Base-by-base conservation (phyloP, 768 basidiomycete species). In the Hygrophoropsis aurantiaca region DNA sequence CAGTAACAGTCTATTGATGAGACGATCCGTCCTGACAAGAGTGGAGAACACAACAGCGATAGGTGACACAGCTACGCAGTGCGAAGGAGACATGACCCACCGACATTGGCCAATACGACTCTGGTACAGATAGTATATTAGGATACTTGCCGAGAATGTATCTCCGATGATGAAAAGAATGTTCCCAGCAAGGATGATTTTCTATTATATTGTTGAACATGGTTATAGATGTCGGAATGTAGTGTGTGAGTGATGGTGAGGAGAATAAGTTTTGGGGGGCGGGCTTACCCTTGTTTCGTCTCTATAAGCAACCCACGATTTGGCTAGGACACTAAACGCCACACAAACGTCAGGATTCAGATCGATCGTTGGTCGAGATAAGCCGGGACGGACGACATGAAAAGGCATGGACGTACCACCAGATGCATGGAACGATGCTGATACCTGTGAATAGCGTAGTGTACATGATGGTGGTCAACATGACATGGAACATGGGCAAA, bases 121-220 rank as follows among this genome's bases (percentile, higher is more conserved):
- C 24, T 24, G 52, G 11, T 11, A 7, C 30, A 62, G 62, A 18
- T 62, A 50, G 30, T 57, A 59, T 0, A 59, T 57, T 59, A 62
- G 59, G 3, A 33, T 18, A 20, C 41, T 16, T 1, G 61, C 57
- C 1, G 55, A 55, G 3, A 64, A 53, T 2, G 52, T 47, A 33
- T 64, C 61, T 0, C 61, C 61, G 38, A 42, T 3, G 35, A 62
- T 58, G 42, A 62, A 62, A 13, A 62, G 59, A 13, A 42, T 7
- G 26, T 62, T 62, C 8, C 57, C 62, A 20, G 25, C 27, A 24
- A 62, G 5, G 18, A 62, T 36, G 32, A 61, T 37, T 4, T 15
- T 26, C 27, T 30, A n/a, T n/a, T n/a, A n/a, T n/a, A n/a, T n/a
- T n/a, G n/a, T n/a, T n/a, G n/a, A n/a, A n/a, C n/a, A n/a, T n/a